These are phyloP conservation scores for Sonneratia alba DNA, from an alignment of 345 rosid species.

Conservation along the genomic window DNA sequence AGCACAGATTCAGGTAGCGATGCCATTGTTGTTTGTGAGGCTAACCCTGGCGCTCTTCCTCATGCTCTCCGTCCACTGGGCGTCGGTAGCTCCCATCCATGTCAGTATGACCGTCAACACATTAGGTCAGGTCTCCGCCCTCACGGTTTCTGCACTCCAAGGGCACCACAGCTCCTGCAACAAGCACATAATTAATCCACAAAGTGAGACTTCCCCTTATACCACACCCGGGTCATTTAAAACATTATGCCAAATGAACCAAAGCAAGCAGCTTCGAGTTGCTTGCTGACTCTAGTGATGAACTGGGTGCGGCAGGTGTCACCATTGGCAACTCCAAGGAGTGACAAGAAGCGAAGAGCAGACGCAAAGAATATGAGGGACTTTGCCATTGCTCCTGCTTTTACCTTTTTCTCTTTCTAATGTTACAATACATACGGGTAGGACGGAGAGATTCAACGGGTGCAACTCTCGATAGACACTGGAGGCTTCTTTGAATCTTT, in stretches of 20 bases:
- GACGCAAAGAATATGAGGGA: constrained; percentile 28
- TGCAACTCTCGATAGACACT: neutral
- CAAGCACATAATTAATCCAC: neutral
- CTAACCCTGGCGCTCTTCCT: constrained; percentile 39
- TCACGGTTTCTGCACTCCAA: constrained; percentile 45
- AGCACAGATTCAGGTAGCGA: constrained; percentile 21
- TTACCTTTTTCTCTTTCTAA: neutral
- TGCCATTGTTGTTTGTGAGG: constrained; percentile 42
- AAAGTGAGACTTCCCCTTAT: neutral
- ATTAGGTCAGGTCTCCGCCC: constrained; percentile 22
- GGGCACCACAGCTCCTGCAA: constrained; percentile 42
- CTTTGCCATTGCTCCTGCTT: constrained; percentile 28
- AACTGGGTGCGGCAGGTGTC: constrained; percentile 59
- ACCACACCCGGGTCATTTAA: too few species aligned
- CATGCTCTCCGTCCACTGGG: constrained; percentile 46
- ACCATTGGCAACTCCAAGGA: constrained; percentile 21
- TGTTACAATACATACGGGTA: neutral
- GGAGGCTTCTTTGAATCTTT: neutral
- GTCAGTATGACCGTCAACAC: constrained; percentile 36
- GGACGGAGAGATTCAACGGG: neutral
- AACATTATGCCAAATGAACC: neutral
- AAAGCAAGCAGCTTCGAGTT: constrained; percentile 24
- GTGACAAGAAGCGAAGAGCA: constrained; percentile 38
- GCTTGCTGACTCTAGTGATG: constrained; percentile 35
- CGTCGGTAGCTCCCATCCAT: constrained; percentile 32